Evolutionary conservation across 1,139 yeast species (phyloP).

Genomic region (Sugiyamaella sp.): DNA sequence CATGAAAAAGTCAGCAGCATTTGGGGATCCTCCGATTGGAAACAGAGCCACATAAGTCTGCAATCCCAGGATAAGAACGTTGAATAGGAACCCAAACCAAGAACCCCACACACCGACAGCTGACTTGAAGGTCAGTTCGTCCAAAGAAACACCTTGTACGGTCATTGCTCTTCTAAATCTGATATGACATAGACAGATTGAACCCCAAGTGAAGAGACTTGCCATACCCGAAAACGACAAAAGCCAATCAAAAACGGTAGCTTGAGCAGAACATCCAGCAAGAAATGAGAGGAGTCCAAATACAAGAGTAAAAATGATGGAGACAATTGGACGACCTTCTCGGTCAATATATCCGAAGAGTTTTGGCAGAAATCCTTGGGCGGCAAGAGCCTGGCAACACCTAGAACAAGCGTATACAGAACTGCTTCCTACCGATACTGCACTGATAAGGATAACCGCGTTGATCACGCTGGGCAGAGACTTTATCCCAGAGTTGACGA

Average conservation of each 20-base stretch:
- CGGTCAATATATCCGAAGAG: constrained; percentile 72
- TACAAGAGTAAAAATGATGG: constrained; percentile 56
- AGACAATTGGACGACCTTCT: constrained; percentile 71
- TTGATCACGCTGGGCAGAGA: constrained; percentile 72
- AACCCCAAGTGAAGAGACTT: constrained; percentile 78
- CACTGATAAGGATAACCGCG: constrained; percentile 69
- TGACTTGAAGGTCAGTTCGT: constrained; percentile 69
- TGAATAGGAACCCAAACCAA: constrained; percentile 60
- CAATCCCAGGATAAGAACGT: constrained; percentile 59
- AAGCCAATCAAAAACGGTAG: constrained; percentile 75
- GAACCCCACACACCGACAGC: constrained; percentile 77
- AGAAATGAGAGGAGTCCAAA: constrained; percentile 72
- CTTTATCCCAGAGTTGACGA: constrained; percentile 55
- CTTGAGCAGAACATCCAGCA: constrained; percentile 68
- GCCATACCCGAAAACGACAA: constrained; percentile 79
- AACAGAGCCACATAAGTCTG: constrained; percentile 79
- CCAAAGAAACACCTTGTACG: constrained; percentile 61
- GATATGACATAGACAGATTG: constrained; percentile 71
- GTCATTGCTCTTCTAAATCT: constrained; percentile 76
- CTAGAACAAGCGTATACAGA: constrained; percentile 78
- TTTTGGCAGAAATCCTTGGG: constrained; percentile 76
- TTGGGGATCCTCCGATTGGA: constrained; percentile 51
- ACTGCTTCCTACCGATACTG: constrained; percentile 71
- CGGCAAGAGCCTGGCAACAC: constrained; percentile 77
- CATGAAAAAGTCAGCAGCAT: constrained; percentile 50